Evolutionary conservation across 139 green algal genomes (phyloP).

Genomic region (Parachlorella kessleri): DNA sequence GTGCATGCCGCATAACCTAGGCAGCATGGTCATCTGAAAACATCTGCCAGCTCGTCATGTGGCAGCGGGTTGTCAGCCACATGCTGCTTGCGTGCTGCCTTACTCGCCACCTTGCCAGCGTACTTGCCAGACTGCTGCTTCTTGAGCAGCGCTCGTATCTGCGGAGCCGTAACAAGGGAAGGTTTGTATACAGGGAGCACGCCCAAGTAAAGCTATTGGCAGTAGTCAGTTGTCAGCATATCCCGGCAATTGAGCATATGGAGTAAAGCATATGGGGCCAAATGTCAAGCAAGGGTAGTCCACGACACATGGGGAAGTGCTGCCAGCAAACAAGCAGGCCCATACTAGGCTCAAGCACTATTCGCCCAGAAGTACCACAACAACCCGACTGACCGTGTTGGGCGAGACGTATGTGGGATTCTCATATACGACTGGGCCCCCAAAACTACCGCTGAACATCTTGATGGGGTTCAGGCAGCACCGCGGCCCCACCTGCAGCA

Average conservation of each 20-base stretch:
- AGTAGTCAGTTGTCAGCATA: not conserved
- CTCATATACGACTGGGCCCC: conserved; percentile 88
- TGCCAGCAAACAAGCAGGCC: not conserved
- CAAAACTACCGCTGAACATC: conserved; percentile 91
- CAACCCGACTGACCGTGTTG: conserved; percentile 64
- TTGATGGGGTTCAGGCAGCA: conserved; percentile 93
- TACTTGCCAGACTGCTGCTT: conserved; percentile 80
- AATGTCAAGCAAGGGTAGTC: not conserved
- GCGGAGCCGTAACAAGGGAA: not conserved
- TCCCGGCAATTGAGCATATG: not conserved
- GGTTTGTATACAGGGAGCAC: not conserved
- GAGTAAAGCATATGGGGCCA: not conserved
- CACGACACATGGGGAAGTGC: not conserved
- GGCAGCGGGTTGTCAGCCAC: conserved; percentile 56
- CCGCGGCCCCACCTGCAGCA: conserved; percentile 85
- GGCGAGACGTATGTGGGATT: conserved; percentile 93
- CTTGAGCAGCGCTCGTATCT: conserved; percentile 75
- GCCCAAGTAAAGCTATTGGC: not conserved
- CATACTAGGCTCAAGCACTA: too few relatives aligned
- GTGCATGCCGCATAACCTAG: not conserved
- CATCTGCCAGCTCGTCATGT: conserved; percentile 52
- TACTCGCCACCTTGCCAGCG: conserved; percentile 69
- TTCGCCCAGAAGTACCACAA: too few relatives aligned
- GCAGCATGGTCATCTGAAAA: conserved; percentile 52
- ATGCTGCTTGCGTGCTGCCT: conserved; percentile 68